phyloP scores from a whole-genome alignment of 192 early-diverging fungal species.

The Backusella sp. region DNA sequence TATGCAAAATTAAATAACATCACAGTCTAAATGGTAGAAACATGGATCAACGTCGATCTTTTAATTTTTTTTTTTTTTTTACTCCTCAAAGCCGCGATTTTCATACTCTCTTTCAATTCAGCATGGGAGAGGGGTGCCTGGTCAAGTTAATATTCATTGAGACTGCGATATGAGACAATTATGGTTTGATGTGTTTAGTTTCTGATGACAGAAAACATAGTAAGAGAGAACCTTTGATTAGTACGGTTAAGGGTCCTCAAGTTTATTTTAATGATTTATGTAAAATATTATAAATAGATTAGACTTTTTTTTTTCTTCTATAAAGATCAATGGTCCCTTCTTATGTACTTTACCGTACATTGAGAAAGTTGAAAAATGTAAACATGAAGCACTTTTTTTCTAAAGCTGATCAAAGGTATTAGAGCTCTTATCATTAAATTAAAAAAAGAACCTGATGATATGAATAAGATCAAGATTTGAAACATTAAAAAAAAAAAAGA shows the following conservation, averaged over 20 bases:
- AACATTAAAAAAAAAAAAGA: background rate
- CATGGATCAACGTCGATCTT: background rate
- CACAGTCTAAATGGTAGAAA: too few relatives aligned
- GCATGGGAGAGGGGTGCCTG: background rate
- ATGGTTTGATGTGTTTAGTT: background rate
- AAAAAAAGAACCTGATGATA: background rate
- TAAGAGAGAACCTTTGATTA: background rate
- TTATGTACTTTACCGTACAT: too few relatives aligned
- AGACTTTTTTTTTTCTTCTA: background rate
- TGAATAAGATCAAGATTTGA: background rate
- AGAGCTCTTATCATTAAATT: background rate
- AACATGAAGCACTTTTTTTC: background rate
- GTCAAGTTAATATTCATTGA: background rate
- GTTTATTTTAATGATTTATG: background rate
- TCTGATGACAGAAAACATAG: background rate
- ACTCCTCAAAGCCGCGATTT: background rate
- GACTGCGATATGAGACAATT: background rate
- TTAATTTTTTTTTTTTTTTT: background rate
- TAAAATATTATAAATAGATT: background rate
- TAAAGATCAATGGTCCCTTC: too few relatives aligned
- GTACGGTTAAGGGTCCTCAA: background rate
- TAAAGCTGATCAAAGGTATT: too few relatives aligned
- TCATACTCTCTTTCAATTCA: background rate
- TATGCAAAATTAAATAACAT: background rate
- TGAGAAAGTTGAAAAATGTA: background rate